Evolutionary conservation across 768 basidiomycete species (phyloP), one percentile per base, ranked within the genome.

Genomic region (Auricularia heimuer): DNA sequence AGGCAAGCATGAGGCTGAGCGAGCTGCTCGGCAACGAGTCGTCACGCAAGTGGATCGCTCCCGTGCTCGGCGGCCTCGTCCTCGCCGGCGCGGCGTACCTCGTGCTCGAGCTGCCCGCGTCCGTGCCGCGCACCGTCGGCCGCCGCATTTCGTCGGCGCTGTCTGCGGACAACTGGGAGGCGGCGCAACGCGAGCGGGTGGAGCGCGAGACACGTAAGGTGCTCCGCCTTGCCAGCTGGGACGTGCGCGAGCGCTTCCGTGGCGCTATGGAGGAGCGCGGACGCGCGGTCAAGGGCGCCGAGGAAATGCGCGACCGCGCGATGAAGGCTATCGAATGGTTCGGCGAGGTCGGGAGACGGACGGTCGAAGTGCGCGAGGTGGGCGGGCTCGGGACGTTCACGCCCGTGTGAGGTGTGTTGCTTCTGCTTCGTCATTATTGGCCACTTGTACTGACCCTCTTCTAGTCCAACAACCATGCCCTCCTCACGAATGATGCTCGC

Each of bases 141-240:
- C 82, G 93, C 64, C 84, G 93, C 63, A 85, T 98, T 65, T 83
- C 83, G 67, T 79, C 84, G 2, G 82, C 85, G 3, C 81, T 97
- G 7, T 70, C 81, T 60, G 80, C 85, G 62, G 72, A 73, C n/a
- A 74, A 79, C 36, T 94, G 87, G 71, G 81, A 88, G 36, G 83
- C 86, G 64, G 79, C 77, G 2, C 88, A 98, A 71, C 81, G 84
- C 2, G 80, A 78, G 54, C 81, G 96, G 24, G 82, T 98, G 47
- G 78, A 85, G 63, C 80, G 85, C 44, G 96, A 98, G 81, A 91
- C 93, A 29, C 83, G 96, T 70, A 98, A 98, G 78, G 96, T 99
- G 58, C 77, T 99, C 66, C 81, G 95, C 61, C 75, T 94, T 36
- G 95, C 91, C 21, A 86, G 89, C 24, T 98, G 92, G 92, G 95